Evolutionary conservation across 2,329 filamentous ascomycete genomes (phyloP), one percentile per base, ranked within the genome.

Genomic region (Microsporum ferrugineum): DNA sequence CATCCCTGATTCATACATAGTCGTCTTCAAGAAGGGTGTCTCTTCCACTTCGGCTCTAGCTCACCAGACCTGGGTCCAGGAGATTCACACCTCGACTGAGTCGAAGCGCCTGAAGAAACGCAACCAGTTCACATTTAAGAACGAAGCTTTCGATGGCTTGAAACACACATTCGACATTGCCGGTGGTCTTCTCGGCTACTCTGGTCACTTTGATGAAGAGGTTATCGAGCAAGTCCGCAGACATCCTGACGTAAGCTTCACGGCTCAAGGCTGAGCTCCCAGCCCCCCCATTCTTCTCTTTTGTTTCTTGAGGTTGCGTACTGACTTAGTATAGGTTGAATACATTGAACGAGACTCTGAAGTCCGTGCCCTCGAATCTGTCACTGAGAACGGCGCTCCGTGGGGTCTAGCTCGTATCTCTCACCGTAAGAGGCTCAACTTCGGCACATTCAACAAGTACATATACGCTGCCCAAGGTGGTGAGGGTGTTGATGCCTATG

Each of bases 321-420:
- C 49, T 55, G 23, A 55, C 33, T 12, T 14, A 36, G 6, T 58
- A 14, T 71, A 99, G 94, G 89, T 99, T 73, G 92, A 96, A 70
- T 95, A 90, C 77, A 89, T 99, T 72, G 94, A 99, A 84, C 89
- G 86, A 71, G 94, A 99, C 77, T 91, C 89, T 58, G 82, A 94
- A 68, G 94, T 99, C 70, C 89, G 91, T 79, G 90, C 89, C 61
- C 84, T 95, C 78, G 76, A 76, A 61, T 69, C 73, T 57, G 72
- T 76, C 66, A 80, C 84, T 5, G 90, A 99, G 84, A 94, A 90
- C 82, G 87, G 89, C 75, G 89, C 95, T 66, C 94, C 94, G n/a
- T 99, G 95, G 94, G 94, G 95, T 80, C 84, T 99, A 66, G 94
- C 95, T 68, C 90, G 94, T 85, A 89, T 99, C 78, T 99, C 94